These are phyloP conservation scores for Plasmodium vinckei DNA, from an alignment of 169 alveolate genomes.

Conservation along the genomic window DNA sequence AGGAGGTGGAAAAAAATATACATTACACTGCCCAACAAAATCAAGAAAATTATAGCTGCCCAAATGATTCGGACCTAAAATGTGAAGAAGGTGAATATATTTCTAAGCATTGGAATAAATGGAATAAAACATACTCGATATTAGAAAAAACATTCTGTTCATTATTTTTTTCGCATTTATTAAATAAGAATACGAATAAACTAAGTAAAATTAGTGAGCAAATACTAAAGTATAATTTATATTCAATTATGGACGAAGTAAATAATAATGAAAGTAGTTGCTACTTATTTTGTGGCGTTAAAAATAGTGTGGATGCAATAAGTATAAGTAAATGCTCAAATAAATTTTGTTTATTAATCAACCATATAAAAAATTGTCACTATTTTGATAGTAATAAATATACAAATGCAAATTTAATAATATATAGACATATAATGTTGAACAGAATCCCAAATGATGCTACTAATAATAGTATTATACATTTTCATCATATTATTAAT, in stretches of 20 bases:
- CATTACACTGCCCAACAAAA: not conserved
- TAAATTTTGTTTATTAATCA: constrained; percentile 14
- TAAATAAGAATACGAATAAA: constrained; percentile 9
- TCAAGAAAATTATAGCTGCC: not conserved
- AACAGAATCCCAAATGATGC: constrained; percentile 4
- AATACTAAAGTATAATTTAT: constrained; percentile 33
- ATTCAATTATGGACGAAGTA: constrained; percentile 55
- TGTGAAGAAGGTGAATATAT: no score
- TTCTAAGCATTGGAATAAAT: not conserved
- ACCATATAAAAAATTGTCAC: not conserved
- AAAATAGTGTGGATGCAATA: constrained; percentile 37
- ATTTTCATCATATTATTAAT: constrained; percentile 45
- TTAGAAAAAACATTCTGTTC: constrained; percentile 26
- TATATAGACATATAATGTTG: constrained; percentile 50
- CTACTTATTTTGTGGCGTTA: constrained; percentile 44
- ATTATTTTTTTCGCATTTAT: not conserved
- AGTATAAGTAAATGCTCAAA: constrained; percentile 59
- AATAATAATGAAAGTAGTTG: constrained; percentile 26
- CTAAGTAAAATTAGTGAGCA: constrained; percentile 16
- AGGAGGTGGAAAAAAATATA: not conserved
- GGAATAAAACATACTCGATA: not conserved
- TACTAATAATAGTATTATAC: not conserved
- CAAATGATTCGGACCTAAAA: not conserved
- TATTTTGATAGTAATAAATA: constrained; percentile 22
- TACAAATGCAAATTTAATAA: constrained; percentile 22